Base-by-base conservation (phyloP, 2,329 filamentous ascomycete species). In the Claviceps sp. region DNA sequence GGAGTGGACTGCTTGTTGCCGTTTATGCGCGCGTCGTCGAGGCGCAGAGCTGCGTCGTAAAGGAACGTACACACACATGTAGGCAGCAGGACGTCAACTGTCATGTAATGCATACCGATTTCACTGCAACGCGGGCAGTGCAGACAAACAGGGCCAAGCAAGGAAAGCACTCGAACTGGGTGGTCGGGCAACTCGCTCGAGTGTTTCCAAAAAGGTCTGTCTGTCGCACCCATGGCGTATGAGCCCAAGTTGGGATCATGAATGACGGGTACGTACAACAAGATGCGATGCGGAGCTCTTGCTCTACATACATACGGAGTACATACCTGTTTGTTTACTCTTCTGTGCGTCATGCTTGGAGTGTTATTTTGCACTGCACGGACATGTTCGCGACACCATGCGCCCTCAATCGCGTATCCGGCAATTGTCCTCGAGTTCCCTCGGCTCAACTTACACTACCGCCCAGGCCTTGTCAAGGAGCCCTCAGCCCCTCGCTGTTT, bases 351-450 rank as follows among this genome's bases (percentile, higher is more conserved):
- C 24, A n/a, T 45, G 6, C 22, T 8, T n/a, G 43, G 22, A 7
- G 14, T 30, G 1, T 44, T 34, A n/a, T 37, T 22, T 38, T 17
- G 26, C 26, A 10, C 42, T 26, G 14, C 39, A 40, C 41, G 19
- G 48, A 45, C 48, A 45, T 50, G 41, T 19, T 50, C 45, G 48
- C 48, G 48, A 50, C 48, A 50, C 48, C 14, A 45, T 40, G 30
- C 49, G 14, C 38, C 17, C 48, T 41, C 38, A 17, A 34, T 34
- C 30, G 11, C 37, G 40, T 48, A 38, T 19, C 45, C 16, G 17
- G 1, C 30, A 22, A 34, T 34, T n/a, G 10, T 16, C 45, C 45
- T 34, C 10, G 10, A 34, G 19, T 47, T 10, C 7, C 45, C 16
- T 19, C 16, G 22, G 5, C 24, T 14, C 17, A 30, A 26, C 45